These are phyloP conservation scores for Ambrosia hybrid DNA, from an alignment of 140 eudicot genomes.

Conservation along the genomic window DNA sequence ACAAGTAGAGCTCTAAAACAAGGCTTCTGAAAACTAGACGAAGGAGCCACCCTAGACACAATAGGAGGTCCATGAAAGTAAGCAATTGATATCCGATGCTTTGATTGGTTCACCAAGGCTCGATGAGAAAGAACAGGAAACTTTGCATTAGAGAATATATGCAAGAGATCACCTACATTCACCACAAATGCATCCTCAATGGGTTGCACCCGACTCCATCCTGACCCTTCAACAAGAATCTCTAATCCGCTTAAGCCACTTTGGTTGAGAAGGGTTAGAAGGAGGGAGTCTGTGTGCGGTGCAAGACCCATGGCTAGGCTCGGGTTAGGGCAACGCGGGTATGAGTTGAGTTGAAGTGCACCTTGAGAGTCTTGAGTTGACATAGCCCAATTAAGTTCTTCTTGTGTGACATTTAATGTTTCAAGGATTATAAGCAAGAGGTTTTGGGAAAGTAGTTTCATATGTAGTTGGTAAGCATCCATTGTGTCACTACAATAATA, in stretches of 20 bases:
- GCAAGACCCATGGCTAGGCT: slow-evolving; percentile 61
- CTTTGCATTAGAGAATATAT: slow-evolving; percentile 55
- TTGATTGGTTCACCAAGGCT: slow-evolving; percentile 45
- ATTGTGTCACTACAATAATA: slow-evolving; percentile 49
- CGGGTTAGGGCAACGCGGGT: slow-evolving; percentile 83
- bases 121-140: slow-evolving; percentile 47
- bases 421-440: slow-evolving; percentile 51
- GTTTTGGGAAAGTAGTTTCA: slow-evolving; percentile 51
- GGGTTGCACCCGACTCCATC: slow-evolving; percentile 56
- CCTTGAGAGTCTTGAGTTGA: slow-evolving; percentile 40
- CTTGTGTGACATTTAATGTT: slow-evolving; percentile 43
- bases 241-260: slow-evolving; percentile 53
- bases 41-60: slow-evolving; percentile 41
- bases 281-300: slow-evolving; percentile 66
- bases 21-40: slow-evolving; percentile 31
- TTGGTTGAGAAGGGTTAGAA: slow-evolving; percentile 70
- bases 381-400: slow-evolving; percentile 43
- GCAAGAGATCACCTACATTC: slow-evolving; percentile 62
- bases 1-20: slow-evolving; percentile 41
- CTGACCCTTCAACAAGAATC: slow-evolving; percentile 47
- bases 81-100: slow-evolving; percentile 49
- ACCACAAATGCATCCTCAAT: slow-evolving; percentile 54
- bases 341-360: slow-evolving; percentile 75
- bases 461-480: slow-evolving; percentile 55
- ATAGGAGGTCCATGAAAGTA: slow-evolving; percentile 59